Percentiles rank a stretch among this genome's conserved stretches.
phyloP scores from a whole-genome alignment of 768 basidiomycete genomes.

The Trametes elegans region DNA sequence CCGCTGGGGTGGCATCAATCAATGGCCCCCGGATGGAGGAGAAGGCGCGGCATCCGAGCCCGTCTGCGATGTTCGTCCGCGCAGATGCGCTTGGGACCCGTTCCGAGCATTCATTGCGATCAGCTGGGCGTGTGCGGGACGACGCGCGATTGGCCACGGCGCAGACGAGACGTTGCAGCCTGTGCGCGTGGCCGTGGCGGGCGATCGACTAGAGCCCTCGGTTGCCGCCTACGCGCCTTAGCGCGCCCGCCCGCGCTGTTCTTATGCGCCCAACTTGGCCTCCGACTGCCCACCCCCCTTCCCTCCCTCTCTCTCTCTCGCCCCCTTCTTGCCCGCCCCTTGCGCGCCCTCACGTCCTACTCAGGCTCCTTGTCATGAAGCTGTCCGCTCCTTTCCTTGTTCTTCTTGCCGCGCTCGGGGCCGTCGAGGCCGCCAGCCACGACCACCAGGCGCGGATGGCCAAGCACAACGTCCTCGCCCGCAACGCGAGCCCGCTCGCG shows the following conservation, averaged over 20 bases:
- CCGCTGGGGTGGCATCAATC: neutral
- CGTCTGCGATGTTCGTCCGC: slow-evolving; percentile 2
- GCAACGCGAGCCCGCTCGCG: neutral
- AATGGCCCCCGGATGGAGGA: neutral
- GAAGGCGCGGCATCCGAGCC: neutral
- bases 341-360: slow-evolving; percentile 18
- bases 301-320: neutral
- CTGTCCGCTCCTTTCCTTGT: slow-evolving; percentile 40
- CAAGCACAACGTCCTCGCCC: slow-evolving; percentile 2
- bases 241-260: neutral
- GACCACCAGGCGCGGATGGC: slow-evolving; percentile 32
- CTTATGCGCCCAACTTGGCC: slow-evolving; percentile 1
- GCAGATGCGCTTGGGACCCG: neutral
- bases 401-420: slow-evolving; percentile 28
- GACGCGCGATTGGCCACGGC: neutral
- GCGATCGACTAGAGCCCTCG: neutral
- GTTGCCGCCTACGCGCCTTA: slow-evolving; percentile 5
- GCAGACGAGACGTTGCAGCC: neutral
- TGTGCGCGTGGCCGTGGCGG: neutral
- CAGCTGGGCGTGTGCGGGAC: neutral
- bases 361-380: slow-evolving; percentile 39
- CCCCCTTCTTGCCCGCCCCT: neutral
- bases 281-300: neutral
- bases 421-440: slow-evolving; percentile 36
- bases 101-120: neutral